Evolutionary conservation across 768 basidiomycete species (phyloP).

Genomic region (Mycena vitilis): DNA sequence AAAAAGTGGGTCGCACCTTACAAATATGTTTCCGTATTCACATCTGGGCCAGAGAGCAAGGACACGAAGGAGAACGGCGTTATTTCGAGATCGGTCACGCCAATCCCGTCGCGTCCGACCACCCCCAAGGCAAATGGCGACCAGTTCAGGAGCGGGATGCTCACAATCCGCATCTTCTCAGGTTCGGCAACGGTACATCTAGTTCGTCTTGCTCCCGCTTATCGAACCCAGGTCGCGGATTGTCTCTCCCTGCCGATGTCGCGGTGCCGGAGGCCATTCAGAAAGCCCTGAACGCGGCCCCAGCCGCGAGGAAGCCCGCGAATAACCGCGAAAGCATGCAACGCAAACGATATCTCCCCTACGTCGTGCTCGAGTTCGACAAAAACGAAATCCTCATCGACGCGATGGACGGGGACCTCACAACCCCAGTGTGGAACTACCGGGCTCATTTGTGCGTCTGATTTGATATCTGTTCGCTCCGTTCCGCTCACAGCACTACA

Average conservation of each 20-base stretch:
- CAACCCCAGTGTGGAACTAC: slow-evolving; percentile 94
- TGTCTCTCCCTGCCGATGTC: slow-evolving; percentile 82
- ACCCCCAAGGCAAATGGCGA: slow-evolving; percentile 74
- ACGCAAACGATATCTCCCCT: slow-evolving; percentile 92
- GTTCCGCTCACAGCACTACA: slow-evolving; percentile 45
- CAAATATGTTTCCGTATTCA: slow-evolving; percentile 17
- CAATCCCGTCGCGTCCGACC: slow-evolving; percentile 83
- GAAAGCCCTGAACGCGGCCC: slow-evolving; percentile 76
- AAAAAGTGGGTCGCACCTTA: slow-evolving; percentile 50
- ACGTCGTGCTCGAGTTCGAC: slow-evolving; percentile 97
- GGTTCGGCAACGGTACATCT: slow-evolving; percentile 58
- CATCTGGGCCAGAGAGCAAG: slow-evolving; percentile 64
- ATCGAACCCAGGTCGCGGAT: slow-evolving; percentile 71
- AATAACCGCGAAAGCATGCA: slow-evolving; percentile 93
- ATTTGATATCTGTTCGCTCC: slow-evolving; percentile 8
- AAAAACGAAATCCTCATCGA: slow-evolving; percentile 98
- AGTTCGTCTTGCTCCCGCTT: slow-evolving; percentile 12
- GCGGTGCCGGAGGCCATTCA: slow-evolving; percentile 88
- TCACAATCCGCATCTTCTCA: slow-evolving; percentile 96
- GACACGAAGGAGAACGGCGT: slow-evolving; percentile 78
- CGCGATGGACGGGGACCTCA: slow-evolving; percentile 93
- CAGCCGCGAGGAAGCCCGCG: slow-evolving; percentile 64
- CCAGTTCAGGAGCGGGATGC: slow-evolving; percentile 88
- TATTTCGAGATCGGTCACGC: slow-evolving; percentile 82
- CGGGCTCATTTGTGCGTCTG: slow-evolving; percentile 89